Conservation (phyloP, 208 protist species). For the Strigomonas culicis region DNA sequence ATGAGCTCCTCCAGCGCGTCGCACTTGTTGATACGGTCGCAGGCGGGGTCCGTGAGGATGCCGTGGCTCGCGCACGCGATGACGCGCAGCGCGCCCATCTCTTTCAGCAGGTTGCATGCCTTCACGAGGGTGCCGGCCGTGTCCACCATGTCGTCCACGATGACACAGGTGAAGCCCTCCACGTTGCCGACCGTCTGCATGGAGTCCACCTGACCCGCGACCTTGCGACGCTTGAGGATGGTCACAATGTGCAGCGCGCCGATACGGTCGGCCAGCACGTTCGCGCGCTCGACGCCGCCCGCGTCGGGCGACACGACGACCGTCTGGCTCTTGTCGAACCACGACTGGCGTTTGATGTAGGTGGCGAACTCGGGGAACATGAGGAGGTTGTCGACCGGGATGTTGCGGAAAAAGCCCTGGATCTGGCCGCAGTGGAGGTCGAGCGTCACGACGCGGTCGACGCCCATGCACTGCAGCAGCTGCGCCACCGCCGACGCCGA, state of each 20-base stretch:
- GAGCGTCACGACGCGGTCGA: slow-evolving; percentile 89
- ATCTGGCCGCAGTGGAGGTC: slow-evolving; percentile 95
- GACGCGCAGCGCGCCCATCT: slow-evolving; percentile 89
- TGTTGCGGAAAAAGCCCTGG: slow-evolving; percentile 94
- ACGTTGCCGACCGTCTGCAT: slow-evolving; percentile 95
- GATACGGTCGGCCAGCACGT: slow-evolving; percentile 87
- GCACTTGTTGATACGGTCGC: slow-evolving; percentile 85
- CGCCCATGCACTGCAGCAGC: slow-evolving; percentile 88
- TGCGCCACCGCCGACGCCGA: slow-evolving; percentile 91
- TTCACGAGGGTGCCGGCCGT: slow-evolving; percentile 93
- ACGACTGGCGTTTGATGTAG: slow-evolving; percentile 57
- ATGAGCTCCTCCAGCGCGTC: slow-evolving; percentile 84
- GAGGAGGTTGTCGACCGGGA: slow-evolving; percentile 91
- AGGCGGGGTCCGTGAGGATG: slow-evolving; percentile 86
- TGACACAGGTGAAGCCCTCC: slow-evolving; percentile 86
- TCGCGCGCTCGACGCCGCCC: slow-evolving; percentile 92
- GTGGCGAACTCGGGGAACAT: slow-evolving; percentile 81
- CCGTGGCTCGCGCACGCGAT: slow-evolving; percentile 94
- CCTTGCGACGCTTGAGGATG: slow-evolving; percentile 91
- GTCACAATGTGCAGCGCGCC: slow-evolving; percentile 89
- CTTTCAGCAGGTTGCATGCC: slow-evolving; percentile 90
- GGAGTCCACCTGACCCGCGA: slow-evolving; percentile 71
- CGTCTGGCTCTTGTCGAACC: slow-evolving; percentile 73
- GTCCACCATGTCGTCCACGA: slow-evolving; percentile 97
- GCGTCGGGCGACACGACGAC: slow-evolving; percentile 97